These are phyloP conservation scores for Hyphopichia khmerensis DNA, from an alignment of 1,139 yeast species.

Conservation along the genomic window DNA sequence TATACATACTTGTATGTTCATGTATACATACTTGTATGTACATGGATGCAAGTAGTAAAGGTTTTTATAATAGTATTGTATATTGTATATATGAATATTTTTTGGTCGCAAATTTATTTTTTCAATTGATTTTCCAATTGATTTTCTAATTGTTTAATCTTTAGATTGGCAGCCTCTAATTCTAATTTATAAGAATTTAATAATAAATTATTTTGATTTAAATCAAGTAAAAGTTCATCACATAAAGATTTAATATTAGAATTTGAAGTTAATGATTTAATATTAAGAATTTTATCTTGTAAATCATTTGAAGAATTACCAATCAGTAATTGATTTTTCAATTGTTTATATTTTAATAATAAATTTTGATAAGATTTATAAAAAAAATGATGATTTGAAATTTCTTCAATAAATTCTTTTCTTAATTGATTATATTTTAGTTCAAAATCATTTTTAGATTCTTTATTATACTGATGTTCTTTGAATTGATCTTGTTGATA, in stretches of 20 bases:
- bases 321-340: slow-evolving; percentile 20
- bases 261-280: slow-evolving; percentile 22
- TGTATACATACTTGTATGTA: too few species aligned
- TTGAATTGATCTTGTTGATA: slow-evolving; percentile 5
- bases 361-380: slow-evolving; percentile 40
- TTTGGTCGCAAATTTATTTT: too few species aligned
- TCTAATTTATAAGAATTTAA: slow-evolving; percentile 10
- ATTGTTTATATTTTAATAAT: slow-evolving; percentile 38
- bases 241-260: slow-evolving; percentile 21
- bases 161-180: slow-evolving; percentile 12
- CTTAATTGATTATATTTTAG: slow-evolving; percentile 30
- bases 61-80: too few species aligned
- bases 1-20: too few species aligned
- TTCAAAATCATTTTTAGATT: slow-evolving; percentile 4
- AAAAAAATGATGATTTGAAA: slow-evolving; percentile 27
- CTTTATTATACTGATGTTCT: background rate
- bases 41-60: too few species aligned
- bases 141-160: slow-evolving; percentile 13
- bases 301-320: too few species aligned
- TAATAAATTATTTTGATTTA: slow-evolving; percentile 11
- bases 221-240: slow-evolving; percentile 22
- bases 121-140: slow-evolving; percentile 1
- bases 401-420: slow-evolving; percentile 30
- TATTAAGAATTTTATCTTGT: slow-evolving; percentile 24
- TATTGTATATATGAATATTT: too few species aligned